Percentiles rank a stretch among this genome's conserved stretches.
Evolutionary conservation across 2,329 filamentous ascomycete genomes (phyloP).

Genomic region (Aureobasidium sp.): DNA sequence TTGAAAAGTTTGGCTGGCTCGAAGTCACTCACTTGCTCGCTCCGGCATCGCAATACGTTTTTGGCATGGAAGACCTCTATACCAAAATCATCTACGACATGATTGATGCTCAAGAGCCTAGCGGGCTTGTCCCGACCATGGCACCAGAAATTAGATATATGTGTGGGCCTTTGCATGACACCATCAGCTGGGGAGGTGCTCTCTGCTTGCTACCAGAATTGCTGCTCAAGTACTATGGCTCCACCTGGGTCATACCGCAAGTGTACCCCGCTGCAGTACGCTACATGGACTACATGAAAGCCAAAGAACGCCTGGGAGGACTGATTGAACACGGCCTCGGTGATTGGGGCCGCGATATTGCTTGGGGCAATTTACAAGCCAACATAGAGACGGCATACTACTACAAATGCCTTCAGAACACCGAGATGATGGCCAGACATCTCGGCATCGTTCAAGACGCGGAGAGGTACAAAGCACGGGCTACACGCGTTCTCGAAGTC

Average conservation of each 20-base stretch:
- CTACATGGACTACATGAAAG: conserved; percentile 39
- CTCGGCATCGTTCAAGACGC: conserved; percentile 24
- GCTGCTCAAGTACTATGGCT: conserved; percentile 36
- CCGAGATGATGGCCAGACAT: conserved; percentile 33
- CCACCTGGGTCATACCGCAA: conserved; percentile 32
- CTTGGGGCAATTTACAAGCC: conserved; percentile 39
- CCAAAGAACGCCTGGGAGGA: conserved; percentile 35
- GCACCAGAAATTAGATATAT: conserved; percentile 43
- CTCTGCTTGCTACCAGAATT: conserved; percentile 34
- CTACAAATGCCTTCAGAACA: conserved; percentile 35
- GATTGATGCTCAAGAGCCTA: conserved; percentile 39
- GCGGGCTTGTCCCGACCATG: conserved; percentile 42
- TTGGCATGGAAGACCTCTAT: conserved; percentile 42
- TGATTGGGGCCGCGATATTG: conserved; percentile 40
- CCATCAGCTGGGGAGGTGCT: conserved; percentile 40
- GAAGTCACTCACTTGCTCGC: conserved; percentile 43
- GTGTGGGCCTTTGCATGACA: conserved; percentile 44
- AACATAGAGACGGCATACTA: conserved; percentile 42
- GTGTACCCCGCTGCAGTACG: conserved; percentile 33
- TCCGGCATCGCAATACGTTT: conserved; percentile 41
- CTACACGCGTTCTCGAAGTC: conserved; percentile 27
- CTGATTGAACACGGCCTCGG: conserved; percentile 40
- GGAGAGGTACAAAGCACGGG: conserved; percentile 24
- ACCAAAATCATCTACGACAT: conserved; percentile 44
- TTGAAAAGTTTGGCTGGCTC: conserved; percentile 45